Evolutionary conservation across 1,284 basidiomycete genomes (phyloP), one percentile per base, ranked within the genome.

Genomic region (Agaricales sp.): DNA sequence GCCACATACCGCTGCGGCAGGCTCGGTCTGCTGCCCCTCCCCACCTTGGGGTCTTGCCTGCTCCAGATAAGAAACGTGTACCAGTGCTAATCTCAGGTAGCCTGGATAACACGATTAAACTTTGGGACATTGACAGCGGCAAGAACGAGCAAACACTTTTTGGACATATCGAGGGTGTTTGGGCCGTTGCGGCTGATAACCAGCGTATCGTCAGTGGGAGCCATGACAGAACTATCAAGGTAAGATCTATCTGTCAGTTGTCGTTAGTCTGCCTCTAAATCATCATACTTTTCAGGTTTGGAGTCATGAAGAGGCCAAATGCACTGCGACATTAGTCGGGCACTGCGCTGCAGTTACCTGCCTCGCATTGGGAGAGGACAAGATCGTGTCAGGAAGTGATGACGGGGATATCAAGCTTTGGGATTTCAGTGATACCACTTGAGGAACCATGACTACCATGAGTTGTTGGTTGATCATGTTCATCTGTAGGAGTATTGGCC

Each of bases 91-190:
- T 96, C 51, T 92, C 91, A 0, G 94, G 93, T 3, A 88, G 87
- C 57, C 72, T 98, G 53, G 95, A 99, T 64, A 98, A 98, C 62
- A 98, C 93, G 13, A 85, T 99, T 68, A 93, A 92, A 65, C 61
- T 95, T 14, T 99, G 96, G 96, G 93, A 98, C 61, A 82, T 98
- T 39, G 90, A 95, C 56, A 82, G 82, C 1, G 92, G 87, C 21
- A 80, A 85, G 57, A 79, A 85, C 44, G 71, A 80, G 46, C 74
- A 80, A 57, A 98, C 96, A 25, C 75, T 96, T 51, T 99, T 99
- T 63, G 96, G 95, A 0, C 93, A 96, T 63, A 91, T 93, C 55
- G 92, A 96, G 61, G 96, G 96, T 50, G 92, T 99, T 4, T 99
- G 95, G 95, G 82, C 82, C 12, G 84, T 99, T 24, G 92, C 91